Percentiles rank a stretch among this genome's conserved stretches.
Conservation (phyloP, 805 yeast genomes). For the Schizosaccharomyces osmophilus region DNA sequence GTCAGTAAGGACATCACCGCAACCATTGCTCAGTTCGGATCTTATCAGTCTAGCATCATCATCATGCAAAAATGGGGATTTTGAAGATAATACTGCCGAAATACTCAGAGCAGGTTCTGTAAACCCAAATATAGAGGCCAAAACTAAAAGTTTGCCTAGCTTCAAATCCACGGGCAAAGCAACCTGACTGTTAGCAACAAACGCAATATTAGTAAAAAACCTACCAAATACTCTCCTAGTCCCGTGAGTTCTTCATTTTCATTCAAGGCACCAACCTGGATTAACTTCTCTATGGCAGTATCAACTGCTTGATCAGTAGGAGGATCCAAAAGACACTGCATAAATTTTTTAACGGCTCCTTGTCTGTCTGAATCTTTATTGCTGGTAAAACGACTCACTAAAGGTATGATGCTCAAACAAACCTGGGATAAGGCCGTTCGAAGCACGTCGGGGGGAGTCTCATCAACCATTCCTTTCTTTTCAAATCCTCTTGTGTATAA, state of each 20-base stretch:
- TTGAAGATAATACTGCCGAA: slow-evolving; percentile 79
- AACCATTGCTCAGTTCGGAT: background rate
- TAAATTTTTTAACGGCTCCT: slow-evolving; percentile 45
- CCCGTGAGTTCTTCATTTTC: slow-evolving; percentile 32
- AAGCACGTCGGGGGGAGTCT: slow-evolving; percentile 74
- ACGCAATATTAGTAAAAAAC: slow-evolving; percentile 16
- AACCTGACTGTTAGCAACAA: slow-evolving; percentile 16
- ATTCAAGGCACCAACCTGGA: slow-evolving; percentile 49
- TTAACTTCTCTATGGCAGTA: slow-evolving; percentile 27
- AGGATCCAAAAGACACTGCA: slow-evolving; percentile 57
- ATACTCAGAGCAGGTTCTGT: slow-evolving; percentile 48
- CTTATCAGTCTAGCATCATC: background rate
- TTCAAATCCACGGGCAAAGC: slow-evolving; percentile 19
- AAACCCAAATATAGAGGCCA: slow-evolving; percentile 20
- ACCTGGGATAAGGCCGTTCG: slow-evolving; percentile 64
- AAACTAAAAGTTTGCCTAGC: background rate
- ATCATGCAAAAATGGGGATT: slow-evolving; percentile 33
- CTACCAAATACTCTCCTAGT: slow-evolving; percentile 54
- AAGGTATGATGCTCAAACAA: slow-evolving; percentile 61
- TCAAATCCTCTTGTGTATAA: slow-evolving; percentile 43
- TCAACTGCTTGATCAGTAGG: slow-evolving; percentile 33
- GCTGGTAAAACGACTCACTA: slow-evolving; percentile 44
- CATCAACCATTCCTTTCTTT: slow-evolving; percentile 30
- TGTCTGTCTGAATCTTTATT: slow-evolving; percentile 54
- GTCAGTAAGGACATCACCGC: background rate